Conservation (phyloP, 2,329 filamentous ascomycete genomes). For the Fusarium setosum region DNA sequence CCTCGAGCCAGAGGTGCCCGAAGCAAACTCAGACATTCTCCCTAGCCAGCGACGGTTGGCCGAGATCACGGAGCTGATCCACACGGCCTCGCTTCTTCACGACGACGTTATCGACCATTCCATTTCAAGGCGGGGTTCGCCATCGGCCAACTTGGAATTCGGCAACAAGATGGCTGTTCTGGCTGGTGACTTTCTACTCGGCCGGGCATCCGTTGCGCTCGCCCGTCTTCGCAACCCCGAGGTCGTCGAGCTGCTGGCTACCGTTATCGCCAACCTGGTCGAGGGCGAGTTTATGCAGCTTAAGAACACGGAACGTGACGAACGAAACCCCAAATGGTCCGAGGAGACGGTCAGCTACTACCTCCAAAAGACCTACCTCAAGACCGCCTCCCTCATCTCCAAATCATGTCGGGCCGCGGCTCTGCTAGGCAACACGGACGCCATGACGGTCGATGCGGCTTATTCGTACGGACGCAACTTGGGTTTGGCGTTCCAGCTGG, state of each 20-base stretch:
- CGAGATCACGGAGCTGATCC: conserved; percentile 97
- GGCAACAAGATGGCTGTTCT: conserved; percentile 99
- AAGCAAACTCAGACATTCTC: conserved; percentile 75
- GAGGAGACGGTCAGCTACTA: conserved; percentile 94
- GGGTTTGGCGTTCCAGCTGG: conserved; percentile 94
- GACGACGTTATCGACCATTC: conserved; percentile 99
- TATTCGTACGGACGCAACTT: conserved; percentile 95
- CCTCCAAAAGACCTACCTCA: conserved; percentile 97
- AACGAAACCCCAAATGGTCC: conserved; percentile 84
- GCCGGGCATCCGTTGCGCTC: conserved; percentile 91
- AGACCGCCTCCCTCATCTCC: conserved; percentile 94
- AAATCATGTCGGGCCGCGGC: conserved; percentile 95
- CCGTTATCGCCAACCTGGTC: conserved; percentile 96
- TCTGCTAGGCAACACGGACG: conserved; percentile 81
- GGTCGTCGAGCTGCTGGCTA: conserved; percentile 93
- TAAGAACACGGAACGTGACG: conserved; percentile 93
- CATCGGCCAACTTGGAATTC: conserved; percentile 93
- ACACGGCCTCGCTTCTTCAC: conserved; percentile 95
- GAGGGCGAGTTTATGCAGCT: conserved; percentile 99
- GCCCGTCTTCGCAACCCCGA: conserved; percentile 92
- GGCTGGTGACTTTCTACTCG: conserved; percentile 95
- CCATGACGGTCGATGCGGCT: conserved; percentile 86
- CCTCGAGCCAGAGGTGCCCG: conserved; percentile 50
- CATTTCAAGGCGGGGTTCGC: conserved; percentile 81
- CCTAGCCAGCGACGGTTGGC: conserved; percentile 93